These are phyloP conservation scores for Citrullus colocynthis DNA, from an alignment of 306 rosid species.

Conservation along the genomic window DNA sequence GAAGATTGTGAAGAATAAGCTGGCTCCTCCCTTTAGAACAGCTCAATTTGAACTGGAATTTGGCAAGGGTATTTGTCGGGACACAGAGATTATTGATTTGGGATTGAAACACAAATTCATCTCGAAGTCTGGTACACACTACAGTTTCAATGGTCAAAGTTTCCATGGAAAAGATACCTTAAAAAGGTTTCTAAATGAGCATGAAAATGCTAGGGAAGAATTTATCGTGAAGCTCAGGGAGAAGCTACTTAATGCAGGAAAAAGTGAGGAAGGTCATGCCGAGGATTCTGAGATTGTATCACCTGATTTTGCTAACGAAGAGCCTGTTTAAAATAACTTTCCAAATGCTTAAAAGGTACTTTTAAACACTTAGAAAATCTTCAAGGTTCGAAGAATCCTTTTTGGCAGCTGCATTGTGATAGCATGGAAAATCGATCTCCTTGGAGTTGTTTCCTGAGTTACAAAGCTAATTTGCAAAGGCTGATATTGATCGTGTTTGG, in stretches of 20 bases:
- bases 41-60: constrained; percentile 78
- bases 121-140: constrained; percentile 34
- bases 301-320: constrained; percentile 36
- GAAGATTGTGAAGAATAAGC: constrained; percentile 90
- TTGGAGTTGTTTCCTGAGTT: background rate
- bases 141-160: constrained; percentile 21
- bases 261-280: constrained; percentile 20
- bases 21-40: constrained; percentile 75
- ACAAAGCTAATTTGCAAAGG: background rate
- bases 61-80: constrained; percentile 71
- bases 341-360: too few species aligned
- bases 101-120: constrained; percentile 50
- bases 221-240: constrained; percentile 47
- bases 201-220: constrained; percentile 35
- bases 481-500: background rate
- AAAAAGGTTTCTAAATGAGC: constrained; percentile 43
- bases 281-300: constrained; percentile 26
- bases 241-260: constrained; percentile 30
- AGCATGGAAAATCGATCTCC: background rate
- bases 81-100: constrained; percentile 50
- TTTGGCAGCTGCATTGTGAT: background rate
- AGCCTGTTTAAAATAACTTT: too few species aligned
- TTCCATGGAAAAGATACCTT: constrained; percentile 58
- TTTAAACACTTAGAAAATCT: too few species aligned
- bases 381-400: constrained; percentile 21